Evolutionary conservation across 2,329 filamentous ascomycete species (phyloP).

Genomic region (Colletotrichum navitas): DNA sequence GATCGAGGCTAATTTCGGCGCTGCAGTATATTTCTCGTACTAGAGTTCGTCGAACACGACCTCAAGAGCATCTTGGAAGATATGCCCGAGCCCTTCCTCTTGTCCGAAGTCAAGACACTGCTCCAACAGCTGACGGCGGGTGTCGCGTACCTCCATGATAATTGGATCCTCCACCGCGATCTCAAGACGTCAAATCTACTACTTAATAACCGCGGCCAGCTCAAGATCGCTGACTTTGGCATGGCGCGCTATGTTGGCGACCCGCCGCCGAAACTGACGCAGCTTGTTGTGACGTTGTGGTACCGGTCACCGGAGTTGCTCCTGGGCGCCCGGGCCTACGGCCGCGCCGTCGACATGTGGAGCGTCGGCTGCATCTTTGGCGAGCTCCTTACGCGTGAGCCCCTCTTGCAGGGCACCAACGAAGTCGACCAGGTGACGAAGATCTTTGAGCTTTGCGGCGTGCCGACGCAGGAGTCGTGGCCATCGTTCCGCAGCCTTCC

Average conservation of each 20-base stretch:
- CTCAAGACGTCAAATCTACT: constrained; percentile 95
- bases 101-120: constrained; percentile 92
- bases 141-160: constrained; percentile 85
- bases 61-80: constrained; percentile 92
- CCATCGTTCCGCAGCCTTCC: constrained; percentile 88
- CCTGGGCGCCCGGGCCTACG: constrained; percentile 83
- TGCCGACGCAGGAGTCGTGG: constrained; percentile 87
- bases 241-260: constrained; percentile 93
- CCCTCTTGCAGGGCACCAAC: constrained; percentile 88
- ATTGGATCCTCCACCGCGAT: constrained; percentile 94
- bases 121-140: constrained; percentile 85
- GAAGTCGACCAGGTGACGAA: constrained; percentile 90
- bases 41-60: constrained; percentile 98
- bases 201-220: constrained; percentile 92
- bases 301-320: constrained; percentile 94
- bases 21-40: constrained; percentile 87
- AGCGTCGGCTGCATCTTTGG: constrained; percentile 96
- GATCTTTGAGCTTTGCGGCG: constrained; percentile 90
- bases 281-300: constrained; percentile 96
- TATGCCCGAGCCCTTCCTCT: constrained; percentile 93
- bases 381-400: constrained; percentile 86
- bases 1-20: constrained; percentile 49
- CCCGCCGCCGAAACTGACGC: constrained; percentile 83
- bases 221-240: constrained; percentile 98
- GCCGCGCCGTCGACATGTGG: constrained; percentile 89